A percentile compares a stretch with the other conserved stretches of the same genome.
Conservation (phyloP, 441 rosid genomes). For the Geranium incanum region DNA sequence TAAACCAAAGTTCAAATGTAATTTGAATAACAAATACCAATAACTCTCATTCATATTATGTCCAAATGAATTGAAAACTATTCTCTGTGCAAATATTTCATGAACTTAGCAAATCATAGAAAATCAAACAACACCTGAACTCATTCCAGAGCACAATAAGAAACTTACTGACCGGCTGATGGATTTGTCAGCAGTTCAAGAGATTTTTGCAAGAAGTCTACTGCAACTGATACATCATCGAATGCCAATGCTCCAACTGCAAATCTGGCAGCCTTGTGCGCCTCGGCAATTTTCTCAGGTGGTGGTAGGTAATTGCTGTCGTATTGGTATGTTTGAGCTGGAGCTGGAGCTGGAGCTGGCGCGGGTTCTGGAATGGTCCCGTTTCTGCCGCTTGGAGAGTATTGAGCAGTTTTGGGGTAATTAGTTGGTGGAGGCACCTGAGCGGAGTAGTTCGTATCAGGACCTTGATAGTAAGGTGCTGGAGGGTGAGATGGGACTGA, state of each 20-base stretch:
- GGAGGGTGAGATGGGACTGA: constrained; percentile 53
- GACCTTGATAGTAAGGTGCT: constrained; percentile 49
- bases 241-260: constrained; percentile 95
- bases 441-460: constrained; percentile 46
- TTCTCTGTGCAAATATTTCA: constrained; percentile 16
- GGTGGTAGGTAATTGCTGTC: constrained; percentile 74
- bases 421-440: constrained; percentile 55
- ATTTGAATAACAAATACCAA: constrained; percentile 3
- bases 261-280: constrained; percentile 91
- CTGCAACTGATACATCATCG: constrained; percentile 76
- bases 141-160: background rate
- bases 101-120: constrained; percentile 26
- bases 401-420: constrained; percentile 44
- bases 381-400: constrained; percentile 40
- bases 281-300: constrained; percentile 79
- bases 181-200: constrained; percentile 90
- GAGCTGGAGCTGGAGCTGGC: no score
- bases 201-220: constrained; percentile 65
- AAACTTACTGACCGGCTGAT: constrained; percentile 47
- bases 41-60: constrained; percentile 10
- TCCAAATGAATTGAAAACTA: constrained; percentile 13
- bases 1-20: background rate
- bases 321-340: constrained; percentile 45
- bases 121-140: background rate
- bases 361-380: constrained; percentile 36